Evolutionary conservation across 106 monocot species (phyloP).

Genomic region (Dioscorea alata): DNA sequence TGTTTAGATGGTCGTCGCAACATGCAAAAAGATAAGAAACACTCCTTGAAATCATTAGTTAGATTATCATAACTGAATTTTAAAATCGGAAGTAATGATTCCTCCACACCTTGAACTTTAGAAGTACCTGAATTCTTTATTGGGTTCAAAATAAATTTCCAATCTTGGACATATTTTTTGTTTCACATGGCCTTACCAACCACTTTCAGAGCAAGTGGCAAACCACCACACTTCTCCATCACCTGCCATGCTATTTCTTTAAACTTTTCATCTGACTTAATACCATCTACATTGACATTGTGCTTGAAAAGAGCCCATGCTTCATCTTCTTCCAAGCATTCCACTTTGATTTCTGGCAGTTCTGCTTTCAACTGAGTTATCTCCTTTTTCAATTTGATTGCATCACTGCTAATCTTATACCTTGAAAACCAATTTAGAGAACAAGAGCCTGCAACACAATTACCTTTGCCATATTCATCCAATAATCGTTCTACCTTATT

Average conservation of each 20-base stretch:
- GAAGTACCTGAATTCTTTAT: neutral
- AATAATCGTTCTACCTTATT: too few relatives aligned
- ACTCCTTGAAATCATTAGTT: neutral
- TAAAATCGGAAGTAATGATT: neutral
- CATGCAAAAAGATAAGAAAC: slow-evolving; percentile 19
- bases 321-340: too few relatives aligned
- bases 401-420: too few relatives aligned
- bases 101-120: too few relatives aligned
- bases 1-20: slow-evolving; percentile 13
- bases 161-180: neutral
- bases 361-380: too few relatives aligned
- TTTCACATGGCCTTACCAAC: neutral
- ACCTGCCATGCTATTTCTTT: slow-evolving; percentile 11
- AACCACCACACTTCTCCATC: neutral
- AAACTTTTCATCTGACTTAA: neutral
- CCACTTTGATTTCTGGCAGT: too few relatives aligned
- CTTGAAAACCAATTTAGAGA: too few relatives aligned
- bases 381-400: too few relatives aligned
- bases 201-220: too few relatives aligned
- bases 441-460: too few relatives aligned
- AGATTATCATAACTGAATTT: slow-evolving; percentile 24
- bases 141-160: neutral
- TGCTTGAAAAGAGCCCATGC: too few relatives aligned
- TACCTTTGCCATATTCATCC: too few relatives aligned
- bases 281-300: neutral